Evolutionary conservation across 2,329 filamentous ascomycete species (phyloP).

Genomic region (Fusarium neocosmosporiellum): DNA sequence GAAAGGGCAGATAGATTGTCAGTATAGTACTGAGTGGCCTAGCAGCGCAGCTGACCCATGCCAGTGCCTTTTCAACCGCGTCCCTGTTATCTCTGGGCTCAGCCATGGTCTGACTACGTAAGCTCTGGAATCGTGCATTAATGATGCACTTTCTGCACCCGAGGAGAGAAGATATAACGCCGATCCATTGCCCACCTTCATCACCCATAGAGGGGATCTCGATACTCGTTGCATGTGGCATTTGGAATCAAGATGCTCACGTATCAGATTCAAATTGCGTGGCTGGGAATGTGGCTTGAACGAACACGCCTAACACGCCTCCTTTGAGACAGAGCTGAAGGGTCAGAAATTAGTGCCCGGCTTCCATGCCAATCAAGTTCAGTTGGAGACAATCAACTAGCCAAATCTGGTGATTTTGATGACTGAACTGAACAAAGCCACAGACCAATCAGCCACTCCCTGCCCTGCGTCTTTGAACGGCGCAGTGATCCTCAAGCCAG

Average conservation of each 20-base stretch:
- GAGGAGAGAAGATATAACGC: background rate
- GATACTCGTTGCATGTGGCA: background rate
- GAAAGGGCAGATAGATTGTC: too few relatives aligned
- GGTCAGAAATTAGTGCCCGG: background rate
- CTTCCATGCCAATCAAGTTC: background rate
- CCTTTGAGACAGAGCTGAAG: background rate
- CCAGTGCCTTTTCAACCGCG: background rate
- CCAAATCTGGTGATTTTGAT: background rate
- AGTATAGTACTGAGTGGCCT: too few relatives aligned
- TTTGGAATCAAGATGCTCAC: background rate
- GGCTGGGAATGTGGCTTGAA: background rate
- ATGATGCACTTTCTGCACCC: background rate
- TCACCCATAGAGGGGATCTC: background rate
- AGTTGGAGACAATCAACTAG: background rate
- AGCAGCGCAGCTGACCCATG: background rate
- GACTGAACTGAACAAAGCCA: background rate
- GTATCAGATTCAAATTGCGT: background rate
- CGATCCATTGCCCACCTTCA: background rate
- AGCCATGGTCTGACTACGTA: background rate
- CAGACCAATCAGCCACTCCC: background rate
- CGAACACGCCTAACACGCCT: background rate
- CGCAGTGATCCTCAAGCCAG: too few relatives aligned
- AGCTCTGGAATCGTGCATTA: background rate
- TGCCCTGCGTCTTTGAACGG: background rate
- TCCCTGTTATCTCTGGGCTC: background rate